Percentiles rank a stretch among this genome's conserved stretches.
Evolutionary conservation across 2,329 filamentous ascomycete genomes (phyloP).

Genomic region (Aspergillus sergii): DNA sequence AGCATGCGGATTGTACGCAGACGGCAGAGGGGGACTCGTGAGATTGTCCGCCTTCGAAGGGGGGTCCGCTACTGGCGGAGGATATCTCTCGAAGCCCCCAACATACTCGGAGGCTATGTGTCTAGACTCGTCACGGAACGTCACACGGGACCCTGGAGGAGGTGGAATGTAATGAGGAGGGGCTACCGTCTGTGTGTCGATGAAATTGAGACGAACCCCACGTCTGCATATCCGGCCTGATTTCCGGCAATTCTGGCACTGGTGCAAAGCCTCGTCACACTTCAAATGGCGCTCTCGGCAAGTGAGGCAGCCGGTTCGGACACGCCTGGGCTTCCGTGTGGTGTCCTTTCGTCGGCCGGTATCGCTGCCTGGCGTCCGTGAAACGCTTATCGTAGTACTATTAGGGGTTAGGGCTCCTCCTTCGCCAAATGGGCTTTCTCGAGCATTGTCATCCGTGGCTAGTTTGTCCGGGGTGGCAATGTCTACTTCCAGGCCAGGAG

Average conservation of each 20-base stretch:
- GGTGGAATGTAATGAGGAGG: slow-evolving; percentile 64
- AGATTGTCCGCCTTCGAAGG: slow-evolving; percentile 22
- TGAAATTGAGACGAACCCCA: slow-evolving; percentile 86
- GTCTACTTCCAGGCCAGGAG: slow-evolving; percentile 6
- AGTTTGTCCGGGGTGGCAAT: slow-evolving; percentile 1
- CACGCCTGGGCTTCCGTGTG: slow-evolving; percentile 72
- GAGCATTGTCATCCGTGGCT: slow-evolving; percentile 1
- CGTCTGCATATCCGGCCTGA: slow-evolving; percentile 83
- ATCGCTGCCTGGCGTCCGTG: slow-evolving; percentile 13
- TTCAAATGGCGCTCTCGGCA: slow-evolving; percentile 89
- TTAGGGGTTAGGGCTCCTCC: slow-evolving; percentile 15
- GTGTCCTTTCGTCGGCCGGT: slow-evolving; percentile 29
- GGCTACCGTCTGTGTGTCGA: slow-evolving; percentile 74
- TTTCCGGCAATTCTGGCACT: slow-evolving; percentile 80
- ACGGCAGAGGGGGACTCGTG: slow-evolving; percentile 13
- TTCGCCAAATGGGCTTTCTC: slow-evolving; percentile 16
- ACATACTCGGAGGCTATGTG: slow-evolving; percentile 88
- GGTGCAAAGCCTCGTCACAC: slow-evolving; percentile 74
- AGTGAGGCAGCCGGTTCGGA: slow-evolving; percentile 87
- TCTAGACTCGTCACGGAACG: slow-evolving; percentile 86
- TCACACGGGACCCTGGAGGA: slow-evolving; percentile 69
- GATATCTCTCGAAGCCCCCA: slow-evolving; percentile 75
- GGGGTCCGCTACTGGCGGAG: slow-evolving; percentile 52
- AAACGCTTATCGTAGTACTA: slow-evolving; percentile 13
- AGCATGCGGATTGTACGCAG: slow-evolving; percentile 25